Conservation (phyloP, 2,329 filamentous ascomycete genomes). For the Beauveria caledonica region DNA sequence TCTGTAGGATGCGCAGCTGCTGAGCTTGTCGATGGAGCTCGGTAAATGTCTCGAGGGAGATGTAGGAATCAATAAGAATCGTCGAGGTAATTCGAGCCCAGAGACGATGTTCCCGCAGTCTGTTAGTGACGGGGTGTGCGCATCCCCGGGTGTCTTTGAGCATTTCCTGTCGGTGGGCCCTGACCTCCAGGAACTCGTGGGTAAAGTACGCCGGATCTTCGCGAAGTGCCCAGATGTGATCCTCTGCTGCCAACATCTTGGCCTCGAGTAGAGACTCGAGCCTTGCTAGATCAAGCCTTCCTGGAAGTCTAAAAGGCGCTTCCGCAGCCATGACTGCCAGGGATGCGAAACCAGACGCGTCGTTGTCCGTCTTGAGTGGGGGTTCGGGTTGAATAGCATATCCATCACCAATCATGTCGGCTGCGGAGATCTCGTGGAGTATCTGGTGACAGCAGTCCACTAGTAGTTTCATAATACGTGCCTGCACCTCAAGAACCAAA, state of each 20-base stretch:
- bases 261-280: conserved; percentile 37
- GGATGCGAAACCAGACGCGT: conserved; percentile 26
- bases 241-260: conserved; percentile 33
- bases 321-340: conserved; percentile 36
- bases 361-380: conserved; percentile 19
- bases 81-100: conserved; percentile 32
- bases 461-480: conserved; percentile 39
- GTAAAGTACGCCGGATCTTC: conserved; percentile 53
- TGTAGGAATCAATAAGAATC: conserved; percentile 25
- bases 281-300: conserved; percentile 34
- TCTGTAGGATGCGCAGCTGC: conserved; percentile 21
- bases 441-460: conserved; percentile 37
- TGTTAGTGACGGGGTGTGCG: conserved; percentile 19
- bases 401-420: conserved; percentile 20
- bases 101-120: conserved; percentile 18
- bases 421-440: conserved; percentile 39
- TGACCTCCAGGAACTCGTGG: conserved; percentile 31
- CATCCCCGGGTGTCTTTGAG: conserved; percentile 31
- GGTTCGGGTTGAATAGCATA: conserved; percentile 32
- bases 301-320: conserved; percentile 44
- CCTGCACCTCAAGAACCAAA: conserved; percentile 41
- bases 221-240: conserved; percentile 46
- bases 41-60: conserved; percentile 29
- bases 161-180: conserved; percentile 38
- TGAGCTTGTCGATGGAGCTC: conserved; percentile 27